Evolutionary conservation across 2,329 filamentous ascomycete genomes (phyloP).

Genomic region (Davidsoniella neocaledoniae): DNA sequence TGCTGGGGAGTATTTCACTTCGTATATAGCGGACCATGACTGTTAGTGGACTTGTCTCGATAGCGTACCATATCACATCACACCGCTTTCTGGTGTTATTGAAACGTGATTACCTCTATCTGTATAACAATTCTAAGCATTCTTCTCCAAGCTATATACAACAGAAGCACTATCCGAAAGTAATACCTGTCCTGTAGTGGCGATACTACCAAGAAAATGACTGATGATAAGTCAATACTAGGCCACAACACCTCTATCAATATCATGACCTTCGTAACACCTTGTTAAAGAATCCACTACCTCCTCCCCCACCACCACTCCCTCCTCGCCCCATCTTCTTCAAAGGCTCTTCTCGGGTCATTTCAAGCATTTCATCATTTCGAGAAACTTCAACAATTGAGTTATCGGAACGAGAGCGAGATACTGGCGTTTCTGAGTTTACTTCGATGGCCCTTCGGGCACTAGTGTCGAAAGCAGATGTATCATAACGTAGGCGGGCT

Average conservation of each 20-base stretch:
- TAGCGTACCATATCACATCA: too few species aligned
- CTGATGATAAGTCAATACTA: too few species aligned
- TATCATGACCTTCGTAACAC: slow-evolving; percentile 1
- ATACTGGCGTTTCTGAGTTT: background rate
- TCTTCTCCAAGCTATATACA: background rate
- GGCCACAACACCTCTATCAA: background rate
- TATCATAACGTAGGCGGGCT: background rate
- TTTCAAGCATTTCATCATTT: background rate
- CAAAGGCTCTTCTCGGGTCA: background rate
- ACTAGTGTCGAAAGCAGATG: background rate
- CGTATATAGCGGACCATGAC: too few species aligned
- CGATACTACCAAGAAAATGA: too few species aligned
- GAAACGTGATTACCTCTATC: background rate
- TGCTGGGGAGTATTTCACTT: too few species aligned
- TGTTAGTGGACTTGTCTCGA: too few species aligned
- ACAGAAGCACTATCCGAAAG: too few species aligned
- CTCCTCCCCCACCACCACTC: background rate
- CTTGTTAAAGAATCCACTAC: slow-evolving; percentile 4
- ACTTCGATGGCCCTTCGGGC: background rate
- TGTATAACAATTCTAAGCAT: background rate
- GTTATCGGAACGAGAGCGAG: background rate
- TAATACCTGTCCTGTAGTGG: too few species aligned
- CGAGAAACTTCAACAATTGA: background rate
- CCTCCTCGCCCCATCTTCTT: background rate
- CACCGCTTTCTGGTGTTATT: too few species aligned